A percentile compares a stretch with the other conserved stretches of the same genome.
phyloP scores from a whole-genome alignment of 2,329 filamentous ascomycete species.

The Alternaria solani region DNA sequence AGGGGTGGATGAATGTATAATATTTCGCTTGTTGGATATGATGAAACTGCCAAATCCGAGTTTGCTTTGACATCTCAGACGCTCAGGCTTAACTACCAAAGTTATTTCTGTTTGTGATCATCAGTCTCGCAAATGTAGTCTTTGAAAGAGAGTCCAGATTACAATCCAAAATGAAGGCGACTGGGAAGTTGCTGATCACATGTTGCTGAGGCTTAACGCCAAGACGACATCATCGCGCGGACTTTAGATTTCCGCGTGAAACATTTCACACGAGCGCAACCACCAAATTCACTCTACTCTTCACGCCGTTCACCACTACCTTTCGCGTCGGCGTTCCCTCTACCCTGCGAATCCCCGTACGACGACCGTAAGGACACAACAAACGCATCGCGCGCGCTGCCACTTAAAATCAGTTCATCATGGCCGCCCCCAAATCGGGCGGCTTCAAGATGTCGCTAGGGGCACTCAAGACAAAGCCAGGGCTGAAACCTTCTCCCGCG shows the following conservation, averaged over 20 bases:
- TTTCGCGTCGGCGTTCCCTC: background rate
- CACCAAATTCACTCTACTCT: conserved; percentile 1
- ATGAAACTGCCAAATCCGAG: background rate
- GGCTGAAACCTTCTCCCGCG: conserved; percentile 29
- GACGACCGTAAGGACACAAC: background rate
- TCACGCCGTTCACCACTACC: background rate
- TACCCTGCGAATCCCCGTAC: background rate
- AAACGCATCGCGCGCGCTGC: background rate
- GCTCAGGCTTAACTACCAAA: background rate
- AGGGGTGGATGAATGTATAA: background rate
- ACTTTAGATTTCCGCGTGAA: conserved; percentile 23
- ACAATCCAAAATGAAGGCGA: background rate
- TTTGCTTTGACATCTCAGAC: background rate
- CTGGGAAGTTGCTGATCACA: background rate
- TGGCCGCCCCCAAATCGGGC: conserved; percentile 42
- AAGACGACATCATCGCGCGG: conserved; percentile 35
- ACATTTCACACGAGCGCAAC: conserved; percentile 7
- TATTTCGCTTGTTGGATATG: background rate
- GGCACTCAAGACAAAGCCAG: conserved; percentile 39
- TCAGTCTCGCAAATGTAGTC: background rate
- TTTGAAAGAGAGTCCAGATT: background rate
- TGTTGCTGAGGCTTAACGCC: conserved; percentile 14
- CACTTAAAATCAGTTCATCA: conserved; percentile 32
- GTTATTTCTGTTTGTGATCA: background rate
- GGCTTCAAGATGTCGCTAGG: conserved; percentile 50